phyloP scores from a whole-genome alignment of 2,329 filamentous ascomycete species.

The Fusarium poae region DNA sequence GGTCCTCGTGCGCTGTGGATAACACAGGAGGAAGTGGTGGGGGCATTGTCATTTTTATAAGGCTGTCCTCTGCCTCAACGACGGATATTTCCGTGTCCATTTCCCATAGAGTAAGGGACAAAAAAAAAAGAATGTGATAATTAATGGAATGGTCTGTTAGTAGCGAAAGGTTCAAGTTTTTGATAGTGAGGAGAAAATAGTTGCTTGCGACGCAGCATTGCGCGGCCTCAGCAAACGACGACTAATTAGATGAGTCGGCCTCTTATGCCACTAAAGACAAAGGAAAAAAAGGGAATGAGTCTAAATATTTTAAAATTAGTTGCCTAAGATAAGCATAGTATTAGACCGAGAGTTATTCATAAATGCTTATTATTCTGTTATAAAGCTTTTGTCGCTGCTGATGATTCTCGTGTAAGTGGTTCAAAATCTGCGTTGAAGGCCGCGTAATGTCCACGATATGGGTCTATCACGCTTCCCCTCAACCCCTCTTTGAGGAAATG shows the following conservation, averaged over 20 bases:
- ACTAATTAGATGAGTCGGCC: constrained; percentile 44
- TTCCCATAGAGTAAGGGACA: neutral
- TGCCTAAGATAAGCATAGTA: neutral
- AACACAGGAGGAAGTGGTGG: constrained; percentile 44
- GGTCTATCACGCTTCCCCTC: constrained; percentile 20
- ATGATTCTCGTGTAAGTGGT: constrained; percentile 21
- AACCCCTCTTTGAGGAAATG: constrained; percentile 15
- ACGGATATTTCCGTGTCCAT: neutral
- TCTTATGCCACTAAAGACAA: constrained; percentile 40
- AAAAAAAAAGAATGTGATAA: neutral
- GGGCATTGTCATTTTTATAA: constrained; percentile 44
- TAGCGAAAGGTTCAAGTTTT: constrained; percentile 26
- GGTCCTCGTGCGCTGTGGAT: constrained; percentile 41
- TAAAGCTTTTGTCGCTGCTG: constrained; percentile 3
- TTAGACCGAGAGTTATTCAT: too few relatives aligned
- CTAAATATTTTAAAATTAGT: neutral
- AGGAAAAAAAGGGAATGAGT: neutral
- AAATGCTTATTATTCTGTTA: neutral
- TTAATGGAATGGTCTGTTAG: neutral
- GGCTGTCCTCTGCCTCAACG: constrained; percentile 10
- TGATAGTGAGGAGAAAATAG: constrained; percentile 16
- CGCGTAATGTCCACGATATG: constrained; percentile 35
- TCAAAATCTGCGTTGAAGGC: constrained; percentile 24
- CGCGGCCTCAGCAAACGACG: constrained; percentile 51
- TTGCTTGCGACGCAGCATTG: constrained; percentile 52